These are phyloP conservation scores for Cordyceps pruinosa DNA, from an alignment of 2,329 filamentous ascomycete genomes.

Conservation along the genomic window DNA sequence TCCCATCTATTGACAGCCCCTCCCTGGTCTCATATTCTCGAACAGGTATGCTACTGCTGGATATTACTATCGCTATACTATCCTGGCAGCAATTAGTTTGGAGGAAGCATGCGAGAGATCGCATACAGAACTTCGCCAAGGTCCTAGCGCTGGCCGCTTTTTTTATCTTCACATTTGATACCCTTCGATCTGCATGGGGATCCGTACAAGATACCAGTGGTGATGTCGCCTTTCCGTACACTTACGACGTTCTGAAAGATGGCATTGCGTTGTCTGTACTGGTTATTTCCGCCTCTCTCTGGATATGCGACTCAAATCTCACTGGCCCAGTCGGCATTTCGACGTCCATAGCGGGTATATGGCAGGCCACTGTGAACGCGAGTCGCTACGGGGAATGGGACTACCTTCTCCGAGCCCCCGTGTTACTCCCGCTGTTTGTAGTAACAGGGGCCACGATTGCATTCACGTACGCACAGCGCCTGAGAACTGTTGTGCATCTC, in stretches of 20 bases:
- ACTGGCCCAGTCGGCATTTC: slow-evolving; percentile 35
- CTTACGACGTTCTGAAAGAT: slow-evolving; percentile 43
- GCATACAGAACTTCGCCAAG: slow-evolving; percentile 38
- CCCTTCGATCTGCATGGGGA: slow-evolving; percentile 26
- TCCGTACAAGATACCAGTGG: neutral
- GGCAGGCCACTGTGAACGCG: slow-evolving; percentile 30
- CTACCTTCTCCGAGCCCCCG: slow-evolving; percentile 30
- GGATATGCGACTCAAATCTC: slow-evolving; percentile 41
- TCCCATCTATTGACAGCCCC: slow-evolving; percentile 33
- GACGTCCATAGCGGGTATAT: slow-evolving; percentile 36
- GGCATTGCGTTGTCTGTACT: slow-evolving; percentile 39
- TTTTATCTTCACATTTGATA: slow-evolving; percentile 29
- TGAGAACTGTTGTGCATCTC: slow-evolving; percentile 37
- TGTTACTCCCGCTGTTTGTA: slow-evolving; percentile 32
- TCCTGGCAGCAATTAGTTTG: slow-evolving; percentile 46
- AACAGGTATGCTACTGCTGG: slow-evolving; percentile 7
- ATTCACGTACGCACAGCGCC: slow-evolving; percentile 38
- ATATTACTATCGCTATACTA: slow-evolving; percentile 27
- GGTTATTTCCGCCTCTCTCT: slow-evolving; percentile 37
- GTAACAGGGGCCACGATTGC: slow-evolving; percentile 34
- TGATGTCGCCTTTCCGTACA: slow-evolving; percentile 30
- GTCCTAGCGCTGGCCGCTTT: slow-evolving; percentile 36
- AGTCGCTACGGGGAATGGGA: slow-evolving; percentile 38
- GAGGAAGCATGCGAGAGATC: slow-evolving; percentile 40
- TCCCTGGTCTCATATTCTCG: slow-evolving; percentile 35